phyloP scores from a whole-genome alignment of 345 rosid species.

The Aethionema arabicum region DNA sequence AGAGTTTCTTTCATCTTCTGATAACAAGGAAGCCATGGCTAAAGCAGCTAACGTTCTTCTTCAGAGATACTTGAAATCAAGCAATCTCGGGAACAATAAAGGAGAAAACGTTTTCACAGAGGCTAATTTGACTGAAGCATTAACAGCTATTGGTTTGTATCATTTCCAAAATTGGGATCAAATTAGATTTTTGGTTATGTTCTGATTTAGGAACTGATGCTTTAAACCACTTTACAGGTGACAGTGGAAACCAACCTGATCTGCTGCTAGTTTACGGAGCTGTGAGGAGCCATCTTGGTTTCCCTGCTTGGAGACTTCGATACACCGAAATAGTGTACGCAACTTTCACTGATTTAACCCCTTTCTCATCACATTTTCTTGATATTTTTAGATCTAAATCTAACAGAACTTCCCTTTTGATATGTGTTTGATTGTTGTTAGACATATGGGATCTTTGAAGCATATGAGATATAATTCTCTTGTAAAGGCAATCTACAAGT shows the following conservation, averaged over 20 bases:
- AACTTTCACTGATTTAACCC: constrained; percentile 10
- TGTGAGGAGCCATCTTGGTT: constrained; percentile 82
- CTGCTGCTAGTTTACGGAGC: constrained; percentile 86
- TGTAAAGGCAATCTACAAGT: constrained; percentile 67
- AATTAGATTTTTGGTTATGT: no score
- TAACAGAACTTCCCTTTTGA: constrained; percentile 9
- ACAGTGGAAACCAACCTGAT: constrained; percentile 67
- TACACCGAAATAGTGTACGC: constrained; percentile 86
- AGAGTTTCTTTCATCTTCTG: constrained; percentile 70
- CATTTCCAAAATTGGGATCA: neutral
- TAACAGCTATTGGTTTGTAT: constrained; percentile 66
- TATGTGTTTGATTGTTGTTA: constrained; percentile 34
- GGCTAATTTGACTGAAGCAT: constrained; percentile 61
- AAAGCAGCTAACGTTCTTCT: constrained; percentile 84
- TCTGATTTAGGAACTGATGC: constrained; percentile 9
- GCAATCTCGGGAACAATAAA: constrained; percentile 36
- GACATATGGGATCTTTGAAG: constrained; percentile 85
- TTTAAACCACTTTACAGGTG: constrained; percentile 47
- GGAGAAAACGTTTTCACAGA: constrained; percentile 63
- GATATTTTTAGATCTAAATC: constrained; percentile 4
- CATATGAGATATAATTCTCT: constrained; percentile 66
- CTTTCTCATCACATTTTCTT: neutral
- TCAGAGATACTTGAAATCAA: constrained; percentile 44
- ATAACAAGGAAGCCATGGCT: constrained; percentile 81
- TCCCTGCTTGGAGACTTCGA: constrained; percentile 91